phyloP scores from a whole-genome alignment of 169 alveolate genomes.

The Miamiensis avidus region DNA sequence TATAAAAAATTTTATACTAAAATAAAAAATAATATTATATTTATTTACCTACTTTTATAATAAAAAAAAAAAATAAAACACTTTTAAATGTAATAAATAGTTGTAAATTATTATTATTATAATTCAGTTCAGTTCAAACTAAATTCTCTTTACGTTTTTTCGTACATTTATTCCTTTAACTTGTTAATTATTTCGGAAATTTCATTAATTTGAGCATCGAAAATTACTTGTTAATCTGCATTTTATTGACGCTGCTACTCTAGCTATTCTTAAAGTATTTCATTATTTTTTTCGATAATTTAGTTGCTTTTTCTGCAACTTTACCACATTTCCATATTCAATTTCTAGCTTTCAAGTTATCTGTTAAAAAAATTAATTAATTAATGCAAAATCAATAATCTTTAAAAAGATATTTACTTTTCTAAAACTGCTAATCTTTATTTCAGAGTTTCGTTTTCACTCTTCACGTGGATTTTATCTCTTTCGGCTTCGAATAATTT shows the following conservation, averaged over 20 bases:
- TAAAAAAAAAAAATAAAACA: no score
- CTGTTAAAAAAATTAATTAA: not conserved
- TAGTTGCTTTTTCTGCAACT: no score
- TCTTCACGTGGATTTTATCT: not conserved
- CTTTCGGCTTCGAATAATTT: not conserved
- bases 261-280: not conserved
- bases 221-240: not conserved
- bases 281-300: no score
- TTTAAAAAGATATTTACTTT: not conserved
- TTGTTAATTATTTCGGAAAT: not conserved
- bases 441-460: not conserved
- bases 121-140: no score
- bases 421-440: not conserved
- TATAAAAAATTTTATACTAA: no score
- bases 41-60: no score
- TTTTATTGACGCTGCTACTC: not conserved
- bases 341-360: not conserved
- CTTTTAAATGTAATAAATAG: no score
- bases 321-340: not conserved
- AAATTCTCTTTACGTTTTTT: no score
- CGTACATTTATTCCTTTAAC: not conserved
- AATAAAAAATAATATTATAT: no score
- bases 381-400: no score
- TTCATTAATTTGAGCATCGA: not conserved
- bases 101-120: no score